Base-by-base conservation (phyloP, 352 stramenopile genomes). In the Peronospora belbahrii region DNA sequence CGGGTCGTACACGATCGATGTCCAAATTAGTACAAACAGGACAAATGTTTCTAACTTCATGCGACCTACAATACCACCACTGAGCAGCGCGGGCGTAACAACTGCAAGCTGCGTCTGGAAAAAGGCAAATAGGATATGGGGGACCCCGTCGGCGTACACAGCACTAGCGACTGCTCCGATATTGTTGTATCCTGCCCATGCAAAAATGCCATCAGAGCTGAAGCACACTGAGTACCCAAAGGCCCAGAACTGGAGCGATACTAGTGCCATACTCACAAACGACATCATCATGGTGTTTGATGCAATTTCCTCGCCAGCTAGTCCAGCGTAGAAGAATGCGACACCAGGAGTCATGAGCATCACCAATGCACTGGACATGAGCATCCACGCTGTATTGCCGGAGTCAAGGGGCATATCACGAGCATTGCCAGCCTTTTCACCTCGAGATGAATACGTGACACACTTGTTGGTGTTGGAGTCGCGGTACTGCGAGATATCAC, bases 211-310 rank as follows among this genome's bases (percentile, higher is more conserved):
- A 24, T 85, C 61, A 24, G 67, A 74, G 32, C 65, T 61, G 38
- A 93, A 93, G 37, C 60, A 68, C 2, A 78, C 62, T 51, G 72
- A 87, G 68, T 88, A 93, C 2, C 81, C 81, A 24, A 88, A 82
- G 8, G 67, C 61, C 34, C 67, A 85, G 56, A 88, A 93, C 65
- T 91, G 74, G 44, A 88, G 73, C n/a, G 80, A 86, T 39, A 90
- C 73, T 3, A 90, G 22, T 4, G 75, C 78, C 61, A 88, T 85
- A 37, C 60, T 76, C 30, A 82, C 60, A 45, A 88, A 89, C 19
- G 70, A 85, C 72, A 87, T 85, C 59, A 88, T 83, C 45, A 90
- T 84, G 8, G 76, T 88, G 59, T 85, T 87, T 6, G 82, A 83
- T 28, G 81, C 71, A 63, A 84, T 87, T 27, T 85, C 68, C 46